Evolutionary conservation across 805 yeast genomes (phyloP).

Genomic region (Komagataella kurtzmanii): DNA sequence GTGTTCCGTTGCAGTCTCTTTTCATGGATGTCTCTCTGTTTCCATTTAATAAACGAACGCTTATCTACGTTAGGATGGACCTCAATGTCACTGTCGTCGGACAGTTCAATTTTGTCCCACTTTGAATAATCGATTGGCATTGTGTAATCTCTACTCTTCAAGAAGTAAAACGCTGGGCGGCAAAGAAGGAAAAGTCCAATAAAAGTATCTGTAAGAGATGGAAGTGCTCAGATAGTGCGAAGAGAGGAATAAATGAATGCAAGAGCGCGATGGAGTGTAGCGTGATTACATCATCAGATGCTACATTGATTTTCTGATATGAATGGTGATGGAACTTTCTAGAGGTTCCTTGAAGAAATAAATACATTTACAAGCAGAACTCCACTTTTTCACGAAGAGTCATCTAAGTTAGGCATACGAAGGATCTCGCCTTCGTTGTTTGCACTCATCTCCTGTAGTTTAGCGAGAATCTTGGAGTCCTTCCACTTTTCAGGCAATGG

Average conservation of each 20-base stretch:
- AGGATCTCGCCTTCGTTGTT: conserved; percentile 61
- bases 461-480: conserved; percentile 43
- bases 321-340: background rate
- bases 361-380: background rate
- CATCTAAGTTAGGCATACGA: conserved; percentile 61
- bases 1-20: conserved; percentile 70
- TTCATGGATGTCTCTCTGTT: conserved; percentile 94
- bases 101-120: conserved; percentile 93
- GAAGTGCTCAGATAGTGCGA: too few relatives aligned
- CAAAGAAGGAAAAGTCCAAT: background rate
- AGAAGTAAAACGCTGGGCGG: background rate
- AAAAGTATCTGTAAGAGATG: background rate
- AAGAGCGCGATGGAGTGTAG: background rate
- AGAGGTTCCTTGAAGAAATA: background rate
- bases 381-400: background rate
- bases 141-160: background rate
- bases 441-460: conserved; percentile 61
- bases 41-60: conserved; percentile 85
- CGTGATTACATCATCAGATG: background rate
- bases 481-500: conserved; percentile 86
- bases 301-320: background rate
- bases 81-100: conserved; percentile 94
- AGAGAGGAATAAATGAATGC: background rate
- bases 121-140: conserved; percentile 77
- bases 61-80: conserved; percentile 98